Conservation (phyloP, 306 rosid genomes). For the Medicago lupulina region DNA sequence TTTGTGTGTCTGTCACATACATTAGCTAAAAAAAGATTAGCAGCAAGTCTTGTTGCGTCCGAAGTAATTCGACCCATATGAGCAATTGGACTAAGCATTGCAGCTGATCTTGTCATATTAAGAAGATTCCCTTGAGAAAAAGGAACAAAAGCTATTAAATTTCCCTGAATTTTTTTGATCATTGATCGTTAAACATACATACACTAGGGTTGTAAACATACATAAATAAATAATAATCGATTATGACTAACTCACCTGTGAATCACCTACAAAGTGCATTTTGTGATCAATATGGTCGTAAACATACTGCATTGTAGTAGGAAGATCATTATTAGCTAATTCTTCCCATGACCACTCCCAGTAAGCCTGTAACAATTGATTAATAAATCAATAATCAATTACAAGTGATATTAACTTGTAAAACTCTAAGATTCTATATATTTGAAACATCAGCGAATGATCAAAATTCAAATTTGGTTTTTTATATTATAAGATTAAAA, state of each 20-base stretch:
- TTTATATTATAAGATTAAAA: too few relatives aligned
- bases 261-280: constrained; percentile 75
- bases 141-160: constrained; percentile 62
- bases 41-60: constrained; percentile 45
- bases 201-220: too few relatives aligned
- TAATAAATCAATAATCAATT: not conserved
- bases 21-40: constrained; percentile 51
- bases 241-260: constrained; percentile 56
- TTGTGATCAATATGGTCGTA: constrained; percentile 62
- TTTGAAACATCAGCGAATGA: not conserved
- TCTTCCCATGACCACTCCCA: constrained; percentile 99
- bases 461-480: too few relatives aligned
- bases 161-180: constrained; percentile 58
- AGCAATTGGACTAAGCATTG: constrained; percentile 80
- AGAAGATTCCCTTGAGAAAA: constrained; percentile 56
- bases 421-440: not conserved
- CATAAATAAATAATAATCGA: not conserved
- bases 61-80: constrained; percentile 59
- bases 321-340: constrained; percentile 69
- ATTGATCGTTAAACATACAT: not conserved
- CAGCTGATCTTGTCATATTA: constrained; percentile 62
- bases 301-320: constrained; percentile 71
- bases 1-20: not conserved
- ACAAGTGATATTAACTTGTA: too few relatives aligned
- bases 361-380: constrained; percentile 51